A percentile compares a stretch with the other conserved stretches of the same genome.
These are phyloP conservation scores for Phytophthora sp. DNA, from an alignment of 352 stramenopile species.

Conservation along the genomic window DNA sequence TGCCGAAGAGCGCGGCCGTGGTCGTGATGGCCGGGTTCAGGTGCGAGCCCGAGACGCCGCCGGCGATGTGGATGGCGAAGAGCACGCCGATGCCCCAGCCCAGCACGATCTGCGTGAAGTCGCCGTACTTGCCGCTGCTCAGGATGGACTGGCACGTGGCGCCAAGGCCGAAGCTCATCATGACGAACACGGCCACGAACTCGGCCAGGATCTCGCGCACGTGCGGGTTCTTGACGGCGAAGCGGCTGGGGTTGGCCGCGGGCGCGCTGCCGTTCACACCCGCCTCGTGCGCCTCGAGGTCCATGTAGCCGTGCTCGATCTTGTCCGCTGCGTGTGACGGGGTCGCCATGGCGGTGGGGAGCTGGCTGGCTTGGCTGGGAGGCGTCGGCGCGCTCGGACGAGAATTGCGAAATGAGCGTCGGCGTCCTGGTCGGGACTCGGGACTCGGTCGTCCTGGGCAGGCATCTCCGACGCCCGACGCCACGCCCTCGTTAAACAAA, in stretches of 20 bases:
- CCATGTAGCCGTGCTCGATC: conserved; percentile 39
- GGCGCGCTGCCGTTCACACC: conserved; percentile 22
- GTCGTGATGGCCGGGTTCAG: conserved; percentile 53
- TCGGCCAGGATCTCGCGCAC: conserved; percentile 44
- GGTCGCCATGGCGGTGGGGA: conserved; percentile 13
- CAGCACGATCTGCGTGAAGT: conserved; percentile 46
- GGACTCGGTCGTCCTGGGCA: too few species aligned
- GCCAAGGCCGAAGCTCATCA: conserved; percentile 45
- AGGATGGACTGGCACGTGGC: conserved; percentile 44
- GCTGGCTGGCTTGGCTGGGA: conserved; percentile 7
- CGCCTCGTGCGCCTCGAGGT: conserved; percentile 34
- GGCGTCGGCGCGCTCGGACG: conserved; percentile 20
- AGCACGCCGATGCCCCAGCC: conserved; percentile 55
- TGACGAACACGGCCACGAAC: conserved; percentile 48
- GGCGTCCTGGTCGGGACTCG: too few species aligned
- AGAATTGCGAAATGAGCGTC: conserved; percentile 32
- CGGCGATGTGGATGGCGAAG: conserved; percentile 52
- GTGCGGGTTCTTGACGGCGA: conserved; percentile 40
- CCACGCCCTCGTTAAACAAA: conserved; percentile 28
- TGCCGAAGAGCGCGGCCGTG: conserved; percentile 33
- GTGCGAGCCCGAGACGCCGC: conserved; percentile 46
- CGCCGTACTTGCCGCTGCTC: conserved; percentile 28
- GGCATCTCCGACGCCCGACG: too few species aligned
- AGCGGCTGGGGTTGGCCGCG: conserved; percentile 29
- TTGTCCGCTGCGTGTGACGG: conserved; percentile 33